Conservation (phyloP, 768 basidiomycete genomes). For the Collybia sordida region DNA sequence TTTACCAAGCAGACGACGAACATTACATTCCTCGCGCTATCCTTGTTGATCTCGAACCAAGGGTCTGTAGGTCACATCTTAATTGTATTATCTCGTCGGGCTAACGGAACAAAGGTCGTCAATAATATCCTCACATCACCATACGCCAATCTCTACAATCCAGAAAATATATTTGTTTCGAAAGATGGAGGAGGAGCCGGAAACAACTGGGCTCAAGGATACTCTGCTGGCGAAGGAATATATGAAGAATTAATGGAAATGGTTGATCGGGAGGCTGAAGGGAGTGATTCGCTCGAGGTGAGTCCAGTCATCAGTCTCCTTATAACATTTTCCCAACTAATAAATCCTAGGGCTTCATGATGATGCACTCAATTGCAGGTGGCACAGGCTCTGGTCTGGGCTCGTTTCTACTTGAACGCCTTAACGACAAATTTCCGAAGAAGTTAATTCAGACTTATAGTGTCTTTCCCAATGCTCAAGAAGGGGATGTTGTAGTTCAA, state of each 20-base stretch:
- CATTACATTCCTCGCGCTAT: conserved; percentile 98
- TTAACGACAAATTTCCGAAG: conserved; percentile 98
- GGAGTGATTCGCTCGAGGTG: conserved; percentile 95
- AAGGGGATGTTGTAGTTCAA: conserved; percentile 96
- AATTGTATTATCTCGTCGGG: conserved; percentile 1
- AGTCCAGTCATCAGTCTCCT: conserved; percentile 12
- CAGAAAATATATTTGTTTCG: conserved; percentile 95
- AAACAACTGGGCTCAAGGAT: conserved; percentile 98
- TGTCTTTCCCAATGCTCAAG: conserved; percentile 92
- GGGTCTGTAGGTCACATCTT: conserved; percentile 52
- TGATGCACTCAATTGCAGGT: conserved; percentile 98
- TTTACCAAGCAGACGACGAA: conserved; percentile 99
- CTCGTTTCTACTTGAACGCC: conserved; percentile 93
- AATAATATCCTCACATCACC: conserved; percentile 90
- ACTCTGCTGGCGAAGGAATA: conserved; percentile 82
- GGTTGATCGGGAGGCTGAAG: conserved; percentile 97
- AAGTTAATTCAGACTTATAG: conserved; percentile 99
- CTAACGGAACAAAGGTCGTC: conserved; percentile 70
- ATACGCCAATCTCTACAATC: conserved; percentile 92
- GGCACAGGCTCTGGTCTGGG: conserved; percentile 98
- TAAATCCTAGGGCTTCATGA: conserved; percentile 87
- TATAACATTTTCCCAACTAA: not conserved
- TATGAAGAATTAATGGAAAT: conserved; percentile 99
- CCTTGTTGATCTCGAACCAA: conserved; percentile 92
- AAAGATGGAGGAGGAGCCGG: conserved; percentile 99